These are phyloP conservation scores for Recurvomyces mirabilis DNA, from an alignment of 495 filamentous ascomycete genomes.

Conservation along the genomic window DNA sequence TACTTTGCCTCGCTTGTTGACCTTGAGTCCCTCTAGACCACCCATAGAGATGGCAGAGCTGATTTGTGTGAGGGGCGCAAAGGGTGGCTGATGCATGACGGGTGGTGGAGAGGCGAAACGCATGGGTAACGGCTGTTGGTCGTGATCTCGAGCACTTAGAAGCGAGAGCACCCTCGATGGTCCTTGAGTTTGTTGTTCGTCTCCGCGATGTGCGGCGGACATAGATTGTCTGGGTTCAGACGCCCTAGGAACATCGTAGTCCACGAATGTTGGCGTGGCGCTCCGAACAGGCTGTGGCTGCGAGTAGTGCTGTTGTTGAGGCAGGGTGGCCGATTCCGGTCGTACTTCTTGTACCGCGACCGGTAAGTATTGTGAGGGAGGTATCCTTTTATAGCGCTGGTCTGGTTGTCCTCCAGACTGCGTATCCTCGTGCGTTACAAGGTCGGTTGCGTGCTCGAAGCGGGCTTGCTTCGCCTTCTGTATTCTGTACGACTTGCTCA, in stretches of 20 bases:
- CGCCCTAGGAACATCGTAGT: too few relatives aligned
- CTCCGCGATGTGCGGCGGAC: not conserved
- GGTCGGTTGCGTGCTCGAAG: not conserved
- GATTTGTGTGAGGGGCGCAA: not conserved
- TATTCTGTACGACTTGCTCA: not conserved
- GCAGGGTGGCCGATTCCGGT: not conserved
- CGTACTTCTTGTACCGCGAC: not conserved
- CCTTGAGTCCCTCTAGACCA: slow-evolving; percentile 39
- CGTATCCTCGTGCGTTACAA: not conserved
- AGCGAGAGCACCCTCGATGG: not conserved
- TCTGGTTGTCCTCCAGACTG: not conserved
- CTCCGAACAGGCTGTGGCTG: not conserved
- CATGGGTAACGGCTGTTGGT: not conserved
- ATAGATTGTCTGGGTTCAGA: too few relatives aligned
- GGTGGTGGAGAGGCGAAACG: not conserved
- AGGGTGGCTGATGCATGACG: not conserved
- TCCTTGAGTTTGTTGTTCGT: not conserved
- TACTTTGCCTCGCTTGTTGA: slow-evolving; percentile 45
- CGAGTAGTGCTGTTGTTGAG: not conserved
- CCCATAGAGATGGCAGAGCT: slow-evolving; percentile 29
- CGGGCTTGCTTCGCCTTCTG: slow-evolving; percentile 4
- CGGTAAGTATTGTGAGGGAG: not conserved
- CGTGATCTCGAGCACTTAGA: not conserved
- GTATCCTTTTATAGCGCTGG: not conserved
- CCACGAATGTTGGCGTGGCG: not conserved